Evolutionary conservation across 163 green algal species (phyloP).

Genomic region (Chlamydomonas reinhardtii): DNA sequence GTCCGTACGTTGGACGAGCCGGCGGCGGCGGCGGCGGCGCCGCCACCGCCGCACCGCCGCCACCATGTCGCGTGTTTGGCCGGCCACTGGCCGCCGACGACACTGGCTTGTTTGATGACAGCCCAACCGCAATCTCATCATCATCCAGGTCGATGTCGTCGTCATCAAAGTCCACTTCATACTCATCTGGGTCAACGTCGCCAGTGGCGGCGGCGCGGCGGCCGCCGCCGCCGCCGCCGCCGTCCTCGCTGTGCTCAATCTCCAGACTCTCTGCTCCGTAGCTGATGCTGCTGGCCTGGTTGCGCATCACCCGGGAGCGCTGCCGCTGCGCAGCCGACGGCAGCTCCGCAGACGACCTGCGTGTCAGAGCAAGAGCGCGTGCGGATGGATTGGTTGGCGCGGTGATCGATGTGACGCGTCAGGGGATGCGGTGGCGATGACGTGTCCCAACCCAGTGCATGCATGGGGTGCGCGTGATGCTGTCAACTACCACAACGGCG

Average conservation of each 20-base stretch:
- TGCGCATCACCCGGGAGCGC: background rate
- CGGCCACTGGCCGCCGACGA: background rate
- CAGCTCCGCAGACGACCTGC: conserved; percentile 16
- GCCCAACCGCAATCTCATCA: conserved; percentile 13
- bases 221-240: background rate
- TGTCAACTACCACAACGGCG: no score
- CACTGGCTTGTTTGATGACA: background rate
- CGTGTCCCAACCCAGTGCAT: no score
- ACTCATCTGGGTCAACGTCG: background rate
- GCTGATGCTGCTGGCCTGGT: conserved; percentile 4
- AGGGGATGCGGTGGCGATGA: no score
- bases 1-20: background rate
- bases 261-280: background rate
- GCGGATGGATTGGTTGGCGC: background rate
- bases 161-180: conserved; percentile 11
- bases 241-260: conserved; percentile 8
- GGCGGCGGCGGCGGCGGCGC: background rate
- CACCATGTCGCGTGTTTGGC: conserved; percentile 29
- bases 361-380: no score
- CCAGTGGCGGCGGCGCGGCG: background rate
- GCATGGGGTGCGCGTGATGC: no score
- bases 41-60: background rate
- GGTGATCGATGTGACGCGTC: no score
- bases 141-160: conserved; percentile 9
- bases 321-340: conserved; percentile 5